phyloP scores from a whole-genome alignment of 495 filamentous ascomycete genomes.

The Hyphodiscus hymeniophilus region DNA sequence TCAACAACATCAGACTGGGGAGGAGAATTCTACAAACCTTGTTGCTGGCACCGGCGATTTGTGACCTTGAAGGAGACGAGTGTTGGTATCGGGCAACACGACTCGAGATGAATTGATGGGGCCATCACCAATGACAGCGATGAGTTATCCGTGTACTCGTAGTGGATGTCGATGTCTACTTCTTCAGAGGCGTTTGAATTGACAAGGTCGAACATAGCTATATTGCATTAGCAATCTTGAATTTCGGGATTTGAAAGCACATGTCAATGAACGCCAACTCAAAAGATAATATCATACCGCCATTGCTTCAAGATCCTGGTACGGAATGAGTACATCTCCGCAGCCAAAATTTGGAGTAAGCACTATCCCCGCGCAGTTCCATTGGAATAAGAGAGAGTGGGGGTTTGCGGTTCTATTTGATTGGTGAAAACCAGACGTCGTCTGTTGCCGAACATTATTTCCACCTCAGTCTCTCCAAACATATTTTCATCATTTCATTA shows the following conservation, averaged over 20 bases:
- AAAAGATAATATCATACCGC: slow-evolving; percentile 63
- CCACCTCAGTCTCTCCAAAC: no score
- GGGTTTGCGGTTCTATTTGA: no score
- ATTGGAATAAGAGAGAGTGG: no score
- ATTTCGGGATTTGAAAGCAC: neutral
- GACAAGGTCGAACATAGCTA: slow-evolving; percentile 65
- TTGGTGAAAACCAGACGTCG: no score
- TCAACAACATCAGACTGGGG: slow-evolving; percentile 37
- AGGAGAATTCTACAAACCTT: slow-evolving; percentile 47
- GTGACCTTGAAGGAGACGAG: slow-evolving; percentile 40
- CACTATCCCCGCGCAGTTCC: no score
- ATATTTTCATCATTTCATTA: no score
- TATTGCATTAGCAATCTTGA: neutral
- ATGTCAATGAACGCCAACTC: slow-evolving; percentile 64
- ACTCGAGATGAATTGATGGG: slow-evolving; percentile 54
- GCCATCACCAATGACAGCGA: slow-evolving; percentile 64
- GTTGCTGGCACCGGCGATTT: slow-evolving; percentile 60
- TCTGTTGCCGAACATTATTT: no score
- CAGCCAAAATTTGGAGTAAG: no score
- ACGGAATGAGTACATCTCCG: no score
- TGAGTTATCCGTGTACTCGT: slow-evolving; percentile 50
- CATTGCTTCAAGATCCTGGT: no score
- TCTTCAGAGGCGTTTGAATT: slow-evolving; percentile 40
- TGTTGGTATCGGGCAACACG: slow-evolving; percentile 36
- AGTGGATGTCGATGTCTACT: slow-evolving; percentile 53